phyloP scores from a whole-genome alignment of 1,284 basidiomycete species.

The Fomitiporia mediterranea region DNA sequence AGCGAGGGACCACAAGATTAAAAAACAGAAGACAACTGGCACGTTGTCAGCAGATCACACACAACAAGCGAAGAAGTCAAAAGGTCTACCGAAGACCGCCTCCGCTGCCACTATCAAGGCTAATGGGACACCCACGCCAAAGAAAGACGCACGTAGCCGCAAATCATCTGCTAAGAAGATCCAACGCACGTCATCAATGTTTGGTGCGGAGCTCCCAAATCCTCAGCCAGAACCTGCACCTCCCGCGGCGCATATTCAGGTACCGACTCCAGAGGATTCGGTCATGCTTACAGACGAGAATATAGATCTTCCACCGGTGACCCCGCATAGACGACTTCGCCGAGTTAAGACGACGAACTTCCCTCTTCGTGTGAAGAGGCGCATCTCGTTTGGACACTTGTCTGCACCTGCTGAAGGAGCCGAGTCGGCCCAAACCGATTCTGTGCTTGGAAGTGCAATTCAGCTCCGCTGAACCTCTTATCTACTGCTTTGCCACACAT shows the following conservation, averaged over 20 bases:
- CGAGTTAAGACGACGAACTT: constrained; percentile 23
- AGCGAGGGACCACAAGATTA: constrained; percentile 49
- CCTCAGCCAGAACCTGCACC: constrained; percentile 17
- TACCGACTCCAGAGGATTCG: background rate
- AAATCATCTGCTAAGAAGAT: constrained; percentile 17
- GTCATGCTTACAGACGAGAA: constrained; percentile 7
- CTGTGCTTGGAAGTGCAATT: constrained; percentile 19
- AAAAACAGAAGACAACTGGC: constrained; percentile 53
- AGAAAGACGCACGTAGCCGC: constrained; percentile 4
- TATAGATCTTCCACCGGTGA: constrained; percentile 4
- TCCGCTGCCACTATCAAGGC: constrained; percentile 17
- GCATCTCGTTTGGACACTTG: constrained; percentile 22
- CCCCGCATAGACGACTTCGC: constrained; percentile 21
- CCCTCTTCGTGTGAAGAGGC: constrained; percentile 15
- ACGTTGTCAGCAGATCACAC: constrained; percentile 30
- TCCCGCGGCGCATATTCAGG: background rate
- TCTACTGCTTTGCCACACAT: too few species aligned
- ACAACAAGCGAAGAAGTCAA: constrained; percentile 11
- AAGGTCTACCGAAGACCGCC: constrained; percentile 10
- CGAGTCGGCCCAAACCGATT: constrained; percentile 10
- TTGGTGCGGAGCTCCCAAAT: constrained; percentile 23
- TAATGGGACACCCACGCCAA: constrained; percentile 4
- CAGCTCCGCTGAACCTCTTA: constrained; percentile 15
- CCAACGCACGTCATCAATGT: constrained; percentile 10
- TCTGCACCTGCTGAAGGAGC: constrained; percentile 17